A percentile compares a stretch with the other conserved stretches of the same genome.
These are phyloP conservation scores for Mycena albidolilacea DNA, from an alignment of 768 basidiomycete genomes.

Conservation along the genomic window DNA sequence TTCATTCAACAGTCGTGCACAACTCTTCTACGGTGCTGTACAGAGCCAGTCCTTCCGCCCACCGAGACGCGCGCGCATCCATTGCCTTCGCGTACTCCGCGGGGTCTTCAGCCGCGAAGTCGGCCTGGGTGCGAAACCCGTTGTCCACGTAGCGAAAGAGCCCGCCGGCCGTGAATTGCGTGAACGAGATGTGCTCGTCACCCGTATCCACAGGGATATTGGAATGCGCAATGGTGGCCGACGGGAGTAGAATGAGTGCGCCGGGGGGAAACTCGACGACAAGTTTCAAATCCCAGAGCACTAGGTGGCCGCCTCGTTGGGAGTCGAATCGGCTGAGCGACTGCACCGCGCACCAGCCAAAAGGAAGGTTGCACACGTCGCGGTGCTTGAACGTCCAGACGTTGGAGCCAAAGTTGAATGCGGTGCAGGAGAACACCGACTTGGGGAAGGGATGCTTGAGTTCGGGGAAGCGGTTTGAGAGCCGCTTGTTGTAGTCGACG, in stretches of 20 bases:
- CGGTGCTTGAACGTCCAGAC: conserved; percentile 2
- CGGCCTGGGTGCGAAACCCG: too few species aligned
- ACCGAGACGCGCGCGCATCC: too few species aligned
- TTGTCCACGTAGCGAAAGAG: too few species aligned
- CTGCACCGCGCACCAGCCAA: neutral
- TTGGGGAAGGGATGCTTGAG: neutral
- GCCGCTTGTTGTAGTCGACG: neutral
- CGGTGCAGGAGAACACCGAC: neutral
- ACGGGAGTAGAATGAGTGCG: neutral
- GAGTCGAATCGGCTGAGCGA: neutral
- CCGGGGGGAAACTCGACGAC: neutral
- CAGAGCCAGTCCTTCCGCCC: too few species aligned
- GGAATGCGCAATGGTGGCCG: too few species aligned
- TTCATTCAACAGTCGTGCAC: too few species aligned
- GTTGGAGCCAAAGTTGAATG: neutral
- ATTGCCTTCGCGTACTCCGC: too few species aligned
- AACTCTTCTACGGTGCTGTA: too few species aligned
- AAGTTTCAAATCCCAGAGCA: neutral
- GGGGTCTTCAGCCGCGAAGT: too few species aligned
- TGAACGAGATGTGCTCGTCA: too few species aligned
- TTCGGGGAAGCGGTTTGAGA: neutral
- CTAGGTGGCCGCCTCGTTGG: neutral
- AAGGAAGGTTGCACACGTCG: neutral
- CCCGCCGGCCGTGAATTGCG: too few species aligned
- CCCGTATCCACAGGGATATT: too few species aligned